Evolutionary conservation across 768 basidiomycete species (phyloP), one percentile per base, ranked within the genome.

Genomic region (Pleurotus eryngii): DNA sequence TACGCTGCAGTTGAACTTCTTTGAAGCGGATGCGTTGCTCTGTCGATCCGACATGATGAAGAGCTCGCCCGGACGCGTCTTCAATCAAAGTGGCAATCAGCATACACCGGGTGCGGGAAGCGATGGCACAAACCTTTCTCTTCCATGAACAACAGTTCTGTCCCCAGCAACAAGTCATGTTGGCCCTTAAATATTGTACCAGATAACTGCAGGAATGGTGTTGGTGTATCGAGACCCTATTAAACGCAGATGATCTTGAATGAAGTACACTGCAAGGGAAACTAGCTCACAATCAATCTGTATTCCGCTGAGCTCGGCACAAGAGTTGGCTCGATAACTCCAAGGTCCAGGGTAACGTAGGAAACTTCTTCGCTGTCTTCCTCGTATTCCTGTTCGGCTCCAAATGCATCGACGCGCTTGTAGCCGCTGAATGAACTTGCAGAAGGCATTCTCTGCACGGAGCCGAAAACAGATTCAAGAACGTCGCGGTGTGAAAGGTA

Each of bases 341-440:
- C 89, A 1, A 93, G 73, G 66, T 92, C 91, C 17, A 93, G 75
- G 0, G 89, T 90, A 11, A 90, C 81, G 63, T 90, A 91, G 6
- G 73, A 74, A 3, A 86, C 69, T 57, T 84, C 84, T 57, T 83
- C 83, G 59, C 81, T 79, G 18, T 78, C 76, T 17, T 78, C 72
- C 58, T 87, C 79, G 61, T 89, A 89, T 26, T 85, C 81, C 27
- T 85, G 79, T 37, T 92, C 83, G 0, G 85, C 75, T 38, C 82
- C 90, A 64, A 90, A 90, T 0, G 73, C 65, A 2, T 86, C 81
- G 8, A 91, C 88, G 46, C 89, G 82, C 55, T 66, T 81, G 71
- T 83, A 90, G 15, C 88, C 87, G 2, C 82, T 81, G 45, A 79
- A 74, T 24, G 30, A 35, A 35, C 8, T 35, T 3, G 30, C 30